Evolutionary conservation across 176 grass and related monocot species (phyloP).

Genomic region (Panicum miliaceum): DNA sequence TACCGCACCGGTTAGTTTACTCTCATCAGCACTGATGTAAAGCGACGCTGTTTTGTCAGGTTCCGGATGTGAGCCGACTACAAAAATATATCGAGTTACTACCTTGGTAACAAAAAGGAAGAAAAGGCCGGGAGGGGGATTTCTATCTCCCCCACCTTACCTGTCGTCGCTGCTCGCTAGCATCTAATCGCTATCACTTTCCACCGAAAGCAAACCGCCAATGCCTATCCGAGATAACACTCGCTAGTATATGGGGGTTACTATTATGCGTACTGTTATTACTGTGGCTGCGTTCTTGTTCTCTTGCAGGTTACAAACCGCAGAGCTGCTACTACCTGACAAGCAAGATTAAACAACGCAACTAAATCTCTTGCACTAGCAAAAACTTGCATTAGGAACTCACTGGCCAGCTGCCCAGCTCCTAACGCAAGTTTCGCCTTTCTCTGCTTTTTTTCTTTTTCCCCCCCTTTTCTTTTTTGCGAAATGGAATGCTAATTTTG

Average conservation of each 20-base stretch:
- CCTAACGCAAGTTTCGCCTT: background rate
- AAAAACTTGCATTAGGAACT: no score
- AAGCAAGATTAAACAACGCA: background rate
- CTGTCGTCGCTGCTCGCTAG: conserved; percentile 4
- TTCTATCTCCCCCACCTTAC: conserved; percentile 18
- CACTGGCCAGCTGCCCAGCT: no score
- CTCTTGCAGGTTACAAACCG: background rate
- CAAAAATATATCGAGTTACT: background rate
- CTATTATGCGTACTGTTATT: no score
- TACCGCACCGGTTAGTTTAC: background rate
- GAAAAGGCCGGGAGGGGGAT: no score
- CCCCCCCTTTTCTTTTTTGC: no score
- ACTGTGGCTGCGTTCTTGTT: background rate
- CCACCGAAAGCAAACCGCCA: conserved; percentile 41
- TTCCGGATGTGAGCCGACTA: background rate
- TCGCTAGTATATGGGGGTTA: conserved; percentile 13
- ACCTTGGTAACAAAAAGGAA: background rate
- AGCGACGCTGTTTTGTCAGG: conserved; percentile 10
- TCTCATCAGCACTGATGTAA: background rate
- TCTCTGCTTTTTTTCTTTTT: no score
- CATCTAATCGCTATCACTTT: conserved; percentile 43
- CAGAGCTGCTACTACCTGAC: background rate
- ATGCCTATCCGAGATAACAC: background rate
- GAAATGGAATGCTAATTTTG: background rate
- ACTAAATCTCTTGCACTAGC: no score